phyloP scores from a whole-genome alignment of 441 rosid genomes.

The Viola pubescens region DNA sequence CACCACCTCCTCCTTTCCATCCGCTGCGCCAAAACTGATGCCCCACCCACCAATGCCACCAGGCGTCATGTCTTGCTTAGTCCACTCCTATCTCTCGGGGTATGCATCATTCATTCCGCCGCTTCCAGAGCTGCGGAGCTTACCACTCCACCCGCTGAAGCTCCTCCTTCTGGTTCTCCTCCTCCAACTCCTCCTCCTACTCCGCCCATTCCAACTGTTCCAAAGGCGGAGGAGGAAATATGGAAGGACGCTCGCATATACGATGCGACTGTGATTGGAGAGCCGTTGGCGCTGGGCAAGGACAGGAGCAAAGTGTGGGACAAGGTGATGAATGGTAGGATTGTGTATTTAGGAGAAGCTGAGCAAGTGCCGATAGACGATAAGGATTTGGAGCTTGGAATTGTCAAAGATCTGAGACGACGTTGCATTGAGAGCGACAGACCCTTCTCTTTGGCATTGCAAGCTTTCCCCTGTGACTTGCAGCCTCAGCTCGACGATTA shows the following conservation, averaged over 20 bases:
- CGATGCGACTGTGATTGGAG: constrained; percentile 82
- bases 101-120: constrained; percentile 30
- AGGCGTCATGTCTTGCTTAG: constrained; percentile 47
- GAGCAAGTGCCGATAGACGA: constrained; percentile 92
- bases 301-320: constrained; percentile 79
- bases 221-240: constrained; percentile 25
- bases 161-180: background rate
- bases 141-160: background rate
- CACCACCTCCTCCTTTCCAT: constrained; percentile 3
- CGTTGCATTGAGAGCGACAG: constrained; percentile 53
- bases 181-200: constrained; percentile 21
- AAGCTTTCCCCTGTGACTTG: constrained; percentile 69
- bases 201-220: constrained; percentile 10
- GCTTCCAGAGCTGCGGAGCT: constrained; percentile 28
- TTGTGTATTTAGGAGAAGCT: constrained; percentile 83
- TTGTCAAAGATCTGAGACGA: constrained; percentile 49
- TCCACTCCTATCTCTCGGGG: constrained; percentile 48
- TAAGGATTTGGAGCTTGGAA: constrained; percentile 65
- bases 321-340: constrained; percentile 67
- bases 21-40: background rate
- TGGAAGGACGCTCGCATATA: constrained; percentile 45
- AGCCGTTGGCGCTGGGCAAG: constrained; percentile 78
- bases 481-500: constrained; percentile 63
- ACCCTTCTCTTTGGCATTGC: constrained; percentile 56
- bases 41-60: constrained; percentile 10